These are phyloP conservation scores for Aspergillus phoenicis DNA, from an alignment of 2,329 filamentous ascomycete species.

Conservation along the genomic window DNA sequence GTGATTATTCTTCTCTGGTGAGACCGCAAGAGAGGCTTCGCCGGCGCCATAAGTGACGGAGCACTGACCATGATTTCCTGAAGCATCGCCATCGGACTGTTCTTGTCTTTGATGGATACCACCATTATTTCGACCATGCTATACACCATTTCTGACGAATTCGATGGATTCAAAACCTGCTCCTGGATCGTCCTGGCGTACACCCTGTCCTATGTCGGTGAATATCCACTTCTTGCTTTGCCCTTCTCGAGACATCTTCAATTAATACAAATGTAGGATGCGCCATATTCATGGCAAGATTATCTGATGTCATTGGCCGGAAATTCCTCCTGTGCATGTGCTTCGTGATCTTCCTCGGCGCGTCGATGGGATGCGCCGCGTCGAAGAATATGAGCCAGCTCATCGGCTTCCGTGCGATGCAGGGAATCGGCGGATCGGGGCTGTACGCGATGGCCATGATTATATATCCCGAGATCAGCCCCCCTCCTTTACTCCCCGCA, in stretches of 20 bases:
- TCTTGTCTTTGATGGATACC: constrained; percentile 9
- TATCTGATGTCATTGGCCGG: constrained; percentile 7
- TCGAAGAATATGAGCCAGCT: constrained; percentile 11
- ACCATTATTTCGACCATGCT: constrained; percentile 14
- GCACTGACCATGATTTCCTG: neutral
- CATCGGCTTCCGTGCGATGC: constrained; percentile 10
- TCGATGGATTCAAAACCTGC: constrained; percentile 3
- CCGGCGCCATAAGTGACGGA: neutral
- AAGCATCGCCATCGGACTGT: constrained; percentile 12
- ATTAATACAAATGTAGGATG: neutral
- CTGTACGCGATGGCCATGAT: constrained; percentile 10
- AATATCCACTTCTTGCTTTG: neutral
- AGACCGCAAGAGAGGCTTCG: neutral
- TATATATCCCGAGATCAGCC: constrained; percentile 5
- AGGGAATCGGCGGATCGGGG: constrained; percentile 6
- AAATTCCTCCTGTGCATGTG: constrained; percentile 7
- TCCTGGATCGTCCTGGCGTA: constrained; percentile 11
- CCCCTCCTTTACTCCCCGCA: neutral
- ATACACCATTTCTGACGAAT: constrained; percentile 14
- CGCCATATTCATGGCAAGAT: constrained; percentile 6
- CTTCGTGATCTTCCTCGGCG: constrained; percentile 9
- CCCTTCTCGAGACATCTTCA: neutral
- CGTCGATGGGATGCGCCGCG: constrained; percentile 12
- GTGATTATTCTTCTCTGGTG: constrained; percentile 13
- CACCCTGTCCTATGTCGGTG: constrained; percentile 12